These are phyloP conservation scores for Prunus dulcis DNA, from an alignment of 306 rosid species.

Conservation along the genomic window DNA sequence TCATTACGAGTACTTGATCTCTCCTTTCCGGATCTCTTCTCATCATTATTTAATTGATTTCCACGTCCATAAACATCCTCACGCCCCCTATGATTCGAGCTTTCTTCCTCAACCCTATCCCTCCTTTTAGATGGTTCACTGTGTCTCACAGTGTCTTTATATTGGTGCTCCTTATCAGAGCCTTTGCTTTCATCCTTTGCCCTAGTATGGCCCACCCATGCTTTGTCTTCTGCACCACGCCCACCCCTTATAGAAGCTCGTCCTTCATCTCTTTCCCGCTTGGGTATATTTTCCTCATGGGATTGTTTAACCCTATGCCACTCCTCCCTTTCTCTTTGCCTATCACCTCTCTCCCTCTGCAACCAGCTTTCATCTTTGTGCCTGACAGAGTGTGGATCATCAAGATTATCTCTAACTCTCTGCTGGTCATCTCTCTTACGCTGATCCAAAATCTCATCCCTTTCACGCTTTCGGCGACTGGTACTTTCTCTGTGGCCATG, in stretches of 20 bases:
- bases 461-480: constrained; percentile 65
- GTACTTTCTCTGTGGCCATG: constrained; percentile 67
- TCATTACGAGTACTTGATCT: constrained; percentile 72
- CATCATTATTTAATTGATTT: constrained; percentile 59
- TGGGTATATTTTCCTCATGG: constrained; percentile 70
- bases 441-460: constrained; percentile 76
- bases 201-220: constrained; percentile 68
- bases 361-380: constrained; percentile 79
- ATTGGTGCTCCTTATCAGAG: constrained; percentile 72
- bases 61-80: constrained; percentile 63
- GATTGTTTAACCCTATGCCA: constrained; percentile 80
- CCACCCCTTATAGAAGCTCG: constrained; percentile 66
- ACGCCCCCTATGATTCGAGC: constrained; percentile 65
- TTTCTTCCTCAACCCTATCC: constrained; percentile 70
- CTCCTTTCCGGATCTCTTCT: constrained; percentile 76
- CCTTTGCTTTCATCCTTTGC: constrained; percentile 66
- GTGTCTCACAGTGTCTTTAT: constrained; percentile 62
- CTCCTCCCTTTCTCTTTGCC: constrained; percentile 84
- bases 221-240: constrained; percentile 72
- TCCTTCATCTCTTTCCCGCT: constrained; percentile 88
- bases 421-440: constrained; percentile 72
- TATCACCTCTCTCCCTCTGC: constrained; percentile 74
- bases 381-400: constrained; percentile 69
- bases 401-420: constrained; percentile 65
- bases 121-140: constrained; percentile 73